Evolutionary conservation across 768 basidiomycete genomes (phyloP), one percentile per base, ranked within the genome.

Genomic region (Tephrocybe sp.): DNA sequence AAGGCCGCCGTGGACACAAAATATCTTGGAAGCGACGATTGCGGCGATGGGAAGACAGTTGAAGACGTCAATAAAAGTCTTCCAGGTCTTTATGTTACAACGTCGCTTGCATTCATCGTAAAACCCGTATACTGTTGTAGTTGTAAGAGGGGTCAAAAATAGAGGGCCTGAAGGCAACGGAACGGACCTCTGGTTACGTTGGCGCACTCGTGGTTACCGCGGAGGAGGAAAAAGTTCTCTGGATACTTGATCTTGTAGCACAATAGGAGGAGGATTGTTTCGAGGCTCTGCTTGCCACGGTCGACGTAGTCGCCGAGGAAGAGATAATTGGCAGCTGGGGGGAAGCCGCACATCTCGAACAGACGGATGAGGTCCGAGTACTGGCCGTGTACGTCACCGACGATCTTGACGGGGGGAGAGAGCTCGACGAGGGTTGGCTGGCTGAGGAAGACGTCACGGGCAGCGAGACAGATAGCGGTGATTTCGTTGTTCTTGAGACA

Each of bases 171-270:
- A 8, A 45, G 39, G 17, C 18, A 43, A 30, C 26, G 56, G 44
- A 33, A 56, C 50, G 24, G 42, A 94, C 95, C 96, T 85, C 97
- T 79, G 48, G 97, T 99, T 48, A 99, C 97, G 64, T 98, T 98
- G 41, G 97, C 97, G 65, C 96, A 98, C 75, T 99, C 97, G 68
- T 99, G 97, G 69, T 99, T 99, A 37, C 97, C 97, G 63, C 97
- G 82, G 47, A 99, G 73, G 33, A 99, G 79, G 77, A 98, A 98
- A 75, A 99, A 98, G 74, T 98, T 98, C 74, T 99, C 97, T 7
- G 97, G 97, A 71, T 95, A 99, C 72, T 98, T 98, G 77, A 99
- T 92, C 79, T 99, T 99, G 84, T 98, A 98, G 71, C 97, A 98
- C 36, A 98, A 77, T 34, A 99, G 78, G 43, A 99, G 83, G 21